These are phyloP conservation scores for Castanospermum australe DNA, from an alignment of 306 rosid species.

Conservation along the genomic window DNA sequence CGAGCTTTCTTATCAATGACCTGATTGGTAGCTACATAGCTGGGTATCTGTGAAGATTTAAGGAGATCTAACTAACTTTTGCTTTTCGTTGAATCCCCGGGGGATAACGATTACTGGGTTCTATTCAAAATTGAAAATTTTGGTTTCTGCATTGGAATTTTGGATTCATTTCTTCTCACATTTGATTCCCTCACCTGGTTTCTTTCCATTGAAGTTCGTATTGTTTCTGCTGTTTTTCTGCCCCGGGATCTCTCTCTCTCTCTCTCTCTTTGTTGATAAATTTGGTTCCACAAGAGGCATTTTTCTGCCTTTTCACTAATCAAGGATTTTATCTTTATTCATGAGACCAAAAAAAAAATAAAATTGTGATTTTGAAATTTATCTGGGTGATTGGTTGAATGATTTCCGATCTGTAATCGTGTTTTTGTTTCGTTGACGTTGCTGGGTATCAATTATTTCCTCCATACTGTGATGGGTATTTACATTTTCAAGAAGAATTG, in stretches of 20 bases:
- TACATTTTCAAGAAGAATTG: not conserved
- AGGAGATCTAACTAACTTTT: conserved; percentile 33
- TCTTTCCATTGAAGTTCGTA: conserved; percentile 12
- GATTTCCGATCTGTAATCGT: conserved; percentile 39
- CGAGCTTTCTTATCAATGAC: not conserved
- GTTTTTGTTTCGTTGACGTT: not conserved
- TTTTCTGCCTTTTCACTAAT: conserved; percentile 14
- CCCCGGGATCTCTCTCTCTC: conserved; percentile 28
- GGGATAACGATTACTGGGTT: conserved; percentile 10
- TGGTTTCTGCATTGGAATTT: conserved; percentile 11
- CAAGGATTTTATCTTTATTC: not conserved
- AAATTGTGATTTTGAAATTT: conserved; percentile 14
- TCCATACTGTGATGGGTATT: not conserved
- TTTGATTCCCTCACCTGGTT: conserved; percentile 2
- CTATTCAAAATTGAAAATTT: not conserved
- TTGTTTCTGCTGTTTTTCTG: conserved; percentile 21
- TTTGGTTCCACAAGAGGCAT: conserved; percentile 20
- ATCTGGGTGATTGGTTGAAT: conserved; percentile 26
- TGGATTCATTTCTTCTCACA: conserved; percentile 1
- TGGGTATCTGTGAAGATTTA: not conserved
- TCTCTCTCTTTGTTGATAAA: conserved; percentile 13
- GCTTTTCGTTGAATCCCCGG: not conserved
- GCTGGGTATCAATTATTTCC: conserved; percentile 15
- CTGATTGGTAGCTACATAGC: not conserved
- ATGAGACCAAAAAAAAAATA: not conserved